Evolutionary conservation across 768 basidiomycete genomes (phyloP), one percentile per base, ranked within the genome.

Genomic region (Macrolepiota dolichaula): DNA sequence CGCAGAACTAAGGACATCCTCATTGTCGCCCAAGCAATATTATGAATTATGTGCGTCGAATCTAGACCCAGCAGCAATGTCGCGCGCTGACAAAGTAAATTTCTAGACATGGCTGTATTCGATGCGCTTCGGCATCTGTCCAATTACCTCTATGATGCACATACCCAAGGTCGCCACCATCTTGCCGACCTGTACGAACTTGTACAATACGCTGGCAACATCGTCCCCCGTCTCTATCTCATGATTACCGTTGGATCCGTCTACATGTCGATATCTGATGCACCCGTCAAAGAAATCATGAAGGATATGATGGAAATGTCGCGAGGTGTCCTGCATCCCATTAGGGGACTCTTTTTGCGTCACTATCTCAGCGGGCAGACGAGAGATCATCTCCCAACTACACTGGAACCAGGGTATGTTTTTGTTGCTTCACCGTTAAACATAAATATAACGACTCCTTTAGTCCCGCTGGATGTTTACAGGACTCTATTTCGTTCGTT

Each of bases 221-320:
- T 97, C 72, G 89, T 96, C 52, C 94, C 94, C 25, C 87, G 94
- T 17, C 81, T 93, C 37, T 94, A 98, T 76, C 91, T 98, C 69
- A 98, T 99, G 97, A 97, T 98, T 68, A 98, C 97, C 40, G 96
- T 99, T 63, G 97, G 97, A 65, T 93, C 96, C 0, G 96, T 98
- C 37, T 99, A 98, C 81, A 98, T 99, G 97, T 95, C 94, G 29
- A 88, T 98, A 55, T 87, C 94, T 2, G 96, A 97, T 62, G 96
- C 96, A 10, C 96, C 96, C 3, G 88, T 98, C 59, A 97, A 95
- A 80, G 96, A 99, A 77, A 94, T 99, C 64, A 99, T 98, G 96
- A 98, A 97, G 81, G 97, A 99, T 74, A 98, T 98, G 96, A 91
- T 99, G 91, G 97, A 99, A 74, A 98, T 98, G 97, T 94, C 94